Percentiles rank a stretch among this genome's conserved stretches.
Evolutionary conservation across 2,329 filamentous ascomycete species (phyloP).

Genomic region (Sodiomyces alkalinus): DNA sequence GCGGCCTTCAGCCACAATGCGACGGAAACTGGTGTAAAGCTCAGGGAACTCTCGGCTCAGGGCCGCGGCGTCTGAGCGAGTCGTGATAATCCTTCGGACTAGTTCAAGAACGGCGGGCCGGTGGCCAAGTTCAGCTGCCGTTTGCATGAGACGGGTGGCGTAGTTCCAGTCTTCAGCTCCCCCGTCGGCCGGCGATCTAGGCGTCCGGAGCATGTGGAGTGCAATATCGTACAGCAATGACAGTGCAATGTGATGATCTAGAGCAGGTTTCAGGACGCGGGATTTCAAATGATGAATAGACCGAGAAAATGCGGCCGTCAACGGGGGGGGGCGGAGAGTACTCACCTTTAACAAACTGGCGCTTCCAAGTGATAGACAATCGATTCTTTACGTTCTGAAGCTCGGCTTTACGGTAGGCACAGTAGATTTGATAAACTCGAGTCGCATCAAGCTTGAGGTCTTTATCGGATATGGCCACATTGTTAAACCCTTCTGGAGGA

Average conservation of each 20-base stretch:
- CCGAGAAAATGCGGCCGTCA: not conserved
- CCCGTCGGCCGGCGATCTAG: no score
- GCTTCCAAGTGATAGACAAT: constrained; percentile 1
- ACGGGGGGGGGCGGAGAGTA: not conserved
- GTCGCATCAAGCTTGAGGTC: not conserved
- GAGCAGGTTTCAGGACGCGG: no score
- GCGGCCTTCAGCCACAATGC: constrained; percentile 14
- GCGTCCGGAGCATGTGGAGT: not conserved
- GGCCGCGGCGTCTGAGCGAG: constrained; percentile 9
- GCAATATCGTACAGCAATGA: constrained; percentile 4
- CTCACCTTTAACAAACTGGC: constrained; percentile 1
- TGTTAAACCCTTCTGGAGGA: no score
- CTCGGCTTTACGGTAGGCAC: constrained; percentile 1
- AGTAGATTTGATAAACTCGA: constrained; percentile 2
- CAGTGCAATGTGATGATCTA: no score
- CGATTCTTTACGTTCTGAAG: not conserved
- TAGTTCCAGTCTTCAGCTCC: not conserved
- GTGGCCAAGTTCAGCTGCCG: constrained; percentile 14
- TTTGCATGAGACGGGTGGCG: not conserved
- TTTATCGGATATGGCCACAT: no score
- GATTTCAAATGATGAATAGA: no score
- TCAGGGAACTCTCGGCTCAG: constrained; percentile 6
- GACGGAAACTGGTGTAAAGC: constrained; percentile 14
- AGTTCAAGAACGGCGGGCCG: constrained; percentile 14
- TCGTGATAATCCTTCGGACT: constrained; percentile 1